These are phyloP conservation scores for Backusella circina DNA, from an alignment of 192 early-diverging fungal genomes.

Conservation along the genomic window DNA sequence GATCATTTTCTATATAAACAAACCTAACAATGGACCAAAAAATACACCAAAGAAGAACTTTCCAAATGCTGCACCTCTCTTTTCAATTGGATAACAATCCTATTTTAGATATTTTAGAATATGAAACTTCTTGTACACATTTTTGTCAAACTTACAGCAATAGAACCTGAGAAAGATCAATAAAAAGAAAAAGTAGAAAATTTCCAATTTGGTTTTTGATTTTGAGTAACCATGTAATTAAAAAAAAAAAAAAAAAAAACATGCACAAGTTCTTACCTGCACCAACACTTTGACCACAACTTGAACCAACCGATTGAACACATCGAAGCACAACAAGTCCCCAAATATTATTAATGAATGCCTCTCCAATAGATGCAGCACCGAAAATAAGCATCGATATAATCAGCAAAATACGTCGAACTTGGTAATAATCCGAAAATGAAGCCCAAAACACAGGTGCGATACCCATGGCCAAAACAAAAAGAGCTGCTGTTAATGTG, in stretches of 20 bases:
- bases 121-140: background rate
- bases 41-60: slow-evolving; percentile 30
- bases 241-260: background rate
- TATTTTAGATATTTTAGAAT: slow-evolving; percentile 12
- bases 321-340: slow-evolving; percentile 38
- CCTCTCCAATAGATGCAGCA: slow-evolving; percentile 41
- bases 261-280: slow-evolving; percentile 25
- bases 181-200: background rate
- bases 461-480: slow-evolving; percentile 45
- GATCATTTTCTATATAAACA: background rate
- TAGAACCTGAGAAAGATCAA: background rate
- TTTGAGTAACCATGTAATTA: background rate
- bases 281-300: slow-evolving; percentile 41
- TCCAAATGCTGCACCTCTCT: slow-evolving; percentile 31
- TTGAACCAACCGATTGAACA: slow-evolving; percentile 42
- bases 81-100: slow-evolving; percentile 27
- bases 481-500: slow-evolving; percentile 41
- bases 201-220: background rate
- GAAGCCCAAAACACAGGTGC: slow-evolving; percentile 43
- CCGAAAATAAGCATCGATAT: slow-evolving; percentile 36
- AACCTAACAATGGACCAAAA: slow-evolving; percentile 24
- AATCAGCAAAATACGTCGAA: slow-evolving; percentile 40
- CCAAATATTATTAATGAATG: slow-evolving; percentile 35
- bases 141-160: slow-evolving; percentile 25
- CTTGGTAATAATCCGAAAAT: slow-evolving; percentile 38